These are phyloP conservation scores for Amoebophrya sp. DNA, from an alignment of 169 alveolate species.

Conservation along the genomic window DNA sequence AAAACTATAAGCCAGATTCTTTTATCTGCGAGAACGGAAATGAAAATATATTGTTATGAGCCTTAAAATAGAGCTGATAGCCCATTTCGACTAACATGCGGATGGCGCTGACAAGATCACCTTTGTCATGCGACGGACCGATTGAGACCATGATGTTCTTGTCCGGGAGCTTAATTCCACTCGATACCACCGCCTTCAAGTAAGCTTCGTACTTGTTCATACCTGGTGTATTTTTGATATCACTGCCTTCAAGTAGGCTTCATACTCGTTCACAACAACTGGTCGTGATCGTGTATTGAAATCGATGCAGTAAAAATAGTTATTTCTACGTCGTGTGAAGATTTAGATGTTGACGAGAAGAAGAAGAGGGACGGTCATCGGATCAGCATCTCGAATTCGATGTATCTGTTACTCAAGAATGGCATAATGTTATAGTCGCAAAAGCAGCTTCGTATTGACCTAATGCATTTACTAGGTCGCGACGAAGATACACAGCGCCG, in stretches of 20 bases:
- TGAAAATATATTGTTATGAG: not conserved
- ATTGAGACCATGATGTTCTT: conserved; percentile 43
- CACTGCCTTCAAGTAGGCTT: conserved; percentile 74
- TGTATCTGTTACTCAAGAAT: too few relatives aligned
- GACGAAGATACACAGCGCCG: too few relatives aligned
- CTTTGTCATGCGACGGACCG: conserved; percentile 36
- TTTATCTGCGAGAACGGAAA: not conserved
- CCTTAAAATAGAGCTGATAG: conserved; percentile 31
- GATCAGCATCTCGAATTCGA: too few relatives aligned
- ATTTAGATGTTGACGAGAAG: too few relatives aligned
- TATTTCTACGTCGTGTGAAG: too few relatives aligned
- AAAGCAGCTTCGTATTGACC: too few relatives aligned
- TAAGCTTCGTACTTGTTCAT: conserved; percentile 70
- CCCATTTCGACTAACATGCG: conserved; percentile 42
- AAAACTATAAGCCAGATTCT: not conserved
- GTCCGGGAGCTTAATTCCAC: conserved; percentile 59
- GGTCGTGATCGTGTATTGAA: not conserved
- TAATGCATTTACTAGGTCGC: too few relatives aligned
- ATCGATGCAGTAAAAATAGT: too few relatives aligned
- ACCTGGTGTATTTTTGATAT: conserved; percentile 60
- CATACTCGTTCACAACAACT: conserved; percentile 56
- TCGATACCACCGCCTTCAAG: conserved; percentile 70
- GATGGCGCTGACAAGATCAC: conserved; percentile 35
- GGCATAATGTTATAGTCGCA: too few relatives aligned
- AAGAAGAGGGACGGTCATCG: too few relatives aligned